Evolutionary conservation across 2,329 filamentous ascomycete genomes (phyloP), one percentile per base, ranked within the genome.

Genomic region (Cylindrodendrum hubeiense): DNA sequence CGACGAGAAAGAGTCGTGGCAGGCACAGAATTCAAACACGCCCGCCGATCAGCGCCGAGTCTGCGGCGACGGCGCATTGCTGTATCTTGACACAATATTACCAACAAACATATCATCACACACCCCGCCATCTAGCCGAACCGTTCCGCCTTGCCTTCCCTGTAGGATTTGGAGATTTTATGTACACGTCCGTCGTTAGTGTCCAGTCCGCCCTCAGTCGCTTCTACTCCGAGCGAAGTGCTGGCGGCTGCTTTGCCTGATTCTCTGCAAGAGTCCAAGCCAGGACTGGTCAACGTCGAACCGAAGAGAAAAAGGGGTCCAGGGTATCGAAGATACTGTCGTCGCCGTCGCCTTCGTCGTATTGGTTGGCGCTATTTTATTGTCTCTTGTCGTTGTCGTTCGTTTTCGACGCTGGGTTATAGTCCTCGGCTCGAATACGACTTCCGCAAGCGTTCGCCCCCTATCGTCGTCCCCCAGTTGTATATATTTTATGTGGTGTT

Each of bases 71-170:
- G 59, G 57, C 60, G 55, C 60, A 50, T 30, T 67, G 60, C 52
- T 70, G 60, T 65, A 67, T 70, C 55, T 74, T 72, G 47, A 68
- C 52, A 59, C 49, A 66, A 67, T 63, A 67, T 66, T 67, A 70
- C 55, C 69, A 44, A 49, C 65, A 60, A 67, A 66, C 60, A 66
- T 74, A 74, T 74, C 68, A 67, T 74, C 55, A 71, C 70, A 70
- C 63, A 37, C 51, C 28, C 43, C 58, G 34, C 64, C 68, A 72
- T 72, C 71, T 74, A 71, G 28, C 39, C 49, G 12, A 58, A 49
- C 47, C 26, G 5, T 54, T 68, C 66, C 57, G 49, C 37, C 37
- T 52, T 63, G 34, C 37, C 60, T 60, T 60, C 49, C 60, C 37
- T 60, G 54, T 63, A 60, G 50, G 67, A 66, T 73, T 70, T 71